These are phyloP conservation scores for Neurospora tetrasperma DNA, from an alignment of 495 filamentous ascomycete species.

Conservation along the genomic window DNA sequence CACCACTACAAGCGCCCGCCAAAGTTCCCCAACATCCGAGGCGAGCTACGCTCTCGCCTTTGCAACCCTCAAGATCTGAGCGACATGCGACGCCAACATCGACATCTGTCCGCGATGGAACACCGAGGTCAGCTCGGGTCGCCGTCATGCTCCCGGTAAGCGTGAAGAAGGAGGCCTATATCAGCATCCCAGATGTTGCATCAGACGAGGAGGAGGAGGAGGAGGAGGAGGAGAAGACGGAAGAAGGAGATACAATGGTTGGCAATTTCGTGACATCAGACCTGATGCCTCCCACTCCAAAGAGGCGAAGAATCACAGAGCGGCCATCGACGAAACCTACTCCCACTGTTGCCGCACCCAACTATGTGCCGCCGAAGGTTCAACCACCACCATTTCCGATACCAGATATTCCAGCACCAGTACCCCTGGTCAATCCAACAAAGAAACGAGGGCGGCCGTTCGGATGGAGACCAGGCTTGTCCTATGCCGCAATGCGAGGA, in stretches of 20 bases:
- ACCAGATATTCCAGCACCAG: background rate
- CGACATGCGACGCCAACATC: background rate
- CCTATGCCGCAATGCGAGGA: conserved; percentile 7
- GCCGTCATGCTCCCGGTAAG: conserved; percentile 6
- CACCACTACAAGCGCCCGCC: background rate
- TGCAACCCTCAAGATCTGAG: background rate
- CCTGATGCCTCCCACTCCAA: background rate
- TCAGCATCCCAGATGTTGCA: background rate
- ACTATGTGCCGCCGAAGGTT: background rate
- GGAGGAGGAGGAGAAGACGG: background rate
- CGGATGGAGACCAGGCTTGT: conserved; percentile 20
- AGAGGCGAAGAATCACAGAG: background rate
- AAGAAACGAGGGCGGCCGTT: conserved; percentile 23
- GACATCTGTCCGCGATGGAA: background rate
- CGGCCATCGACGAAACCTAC: background rate
- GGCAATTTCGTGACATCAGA: conserved; percentile 7
- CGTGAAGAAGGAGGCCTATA: background rate
- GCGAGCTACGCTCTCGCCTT: background rate
- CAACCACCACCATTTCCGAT: background rate
- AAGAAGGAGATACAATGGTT: background rate
- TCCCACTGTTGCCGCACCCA: background rate
- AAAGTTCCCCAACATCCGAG: background rate
- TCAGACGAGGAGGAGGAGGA: background rate
- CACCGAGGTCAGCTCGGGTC: conserved; percentile 1
- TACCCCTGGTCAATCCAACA: background rate